Evolutionary conservation across 345 rosid species (phyloP).

Genomic region (Rhodamnia rubescens): DNA sequence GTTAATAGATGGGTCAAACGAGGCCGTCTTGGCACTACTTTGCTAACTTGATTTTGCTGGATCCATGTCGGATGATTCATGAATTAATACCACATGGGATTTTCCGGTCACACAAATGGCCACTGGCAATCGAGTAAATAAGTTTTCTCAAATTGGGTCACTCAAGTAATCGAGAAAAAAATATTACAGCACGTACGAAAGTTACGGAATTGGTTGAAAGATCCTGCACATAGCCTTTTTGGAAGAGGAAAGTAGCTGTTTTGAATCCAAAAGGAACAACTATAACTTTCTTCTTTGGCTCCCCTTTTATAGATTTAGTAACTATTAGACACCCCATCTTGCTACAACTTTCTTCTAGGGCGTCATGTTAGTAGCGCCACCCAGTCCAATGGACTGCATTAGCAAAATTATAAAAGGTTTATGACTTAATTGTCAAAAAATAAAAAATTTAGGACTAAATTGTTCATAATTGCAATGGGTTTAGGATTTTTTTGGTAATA

Average conservation of each 20-base stretch:
- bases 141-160: not conserved
- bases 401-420: too few relatives aligned
- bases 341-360: too few relatives aligned
- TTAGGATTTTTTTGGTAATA: too few relatives aligned
- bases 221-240: too few relatives aligned
- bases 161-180: not conserved
- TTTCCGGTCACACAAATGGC: not conserved
- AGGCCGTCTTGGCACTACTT: not conserved
- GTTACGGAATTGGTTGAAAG: not conserved
- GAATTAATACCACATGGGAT: not conserved
- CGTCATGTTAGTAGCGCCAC: too few relatives aligned
- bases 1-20: not conserved
- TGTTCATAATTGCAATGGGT: too few relatives aligned
- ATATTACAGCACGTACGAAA: accelerated
- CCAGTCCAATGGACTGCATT: too few relatives aligned
- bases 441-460: too few relatives aligned
- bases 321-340: not conserved
- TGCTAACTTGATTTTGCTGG: not conserved
- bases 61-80: not conserved
- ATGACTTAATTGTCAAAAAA: too few relatives aligned
- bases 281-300: not conserved
- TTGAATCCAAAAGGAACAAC: too few relatives aligned
- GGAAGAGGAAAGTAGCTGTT: too few relatives aligned
- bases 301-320: not conserved
- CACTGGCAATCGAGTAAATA: not conserved